These are phyloP conservation scores for Neophaeococcomyces mojaviensis DNA, from an alignment of 2,329 filamentous ascomycete genomes.

Conservation along the genomic window DNA sequence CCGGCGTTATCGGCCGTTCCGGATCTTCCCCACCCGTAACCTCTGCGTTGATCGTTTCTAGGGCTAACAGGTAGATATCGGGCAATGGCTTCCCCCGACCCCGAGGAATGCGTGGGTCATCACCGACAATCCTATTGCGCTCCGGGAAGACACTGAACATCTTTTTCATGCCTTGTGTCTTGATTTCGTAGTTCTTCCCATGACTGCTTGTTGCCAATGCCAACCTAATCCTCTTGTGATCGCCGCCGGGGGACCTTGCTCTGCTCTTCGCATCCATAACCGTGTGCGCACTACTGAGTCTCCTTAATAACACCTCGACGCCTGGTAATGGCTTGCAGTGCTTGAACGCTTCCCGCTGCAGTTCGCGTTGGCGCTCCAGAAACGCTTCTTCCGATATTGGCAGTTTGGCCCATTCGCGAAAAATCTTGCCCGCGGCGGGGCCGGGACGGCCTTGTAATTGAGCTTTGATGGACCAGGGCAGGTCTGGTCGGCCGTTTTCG, in stretches of 20 bases:
- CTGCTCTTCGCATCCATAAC: slow-evolving; percentile 28
- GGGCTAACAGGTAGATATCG: slow-evolving; percentile 84
- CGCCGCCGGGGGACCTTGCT: slow-evolving; percentile 24
- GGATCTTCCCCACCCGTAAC: slow-evolving; percentile 47
- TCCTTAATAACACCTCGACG: slow-evolving; percentile 58
- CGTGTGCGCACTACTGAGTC: slow-evolving; percentile 35
- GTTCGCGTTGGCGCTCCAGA: slow-evolving; percentile 47
- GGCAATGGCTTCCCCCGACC: slow-evolving; percentile 91
- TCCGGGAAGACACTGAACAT: slow-evolving; percentile 55
- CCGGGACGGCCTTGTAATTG: slow-evolving; percentile 65
- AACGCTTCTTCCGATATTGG: slow-evolving; percentile 68
- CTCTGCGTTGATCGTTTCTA: slow-evolving; percentile 74
- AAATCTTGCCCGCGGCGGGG: slow-evolving; percentile 53
- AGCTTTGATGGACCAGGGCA: slow-evolving; percentile 95
- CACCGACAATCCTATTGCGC: slow-evolving; percentile 71
- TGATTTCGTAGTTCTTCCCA: slow-evolving; percentile 64
- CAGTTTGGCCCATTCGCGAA: slow-evolving; percentile 76
- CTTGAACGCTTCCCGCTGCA: slow-evolving; percentile 69
- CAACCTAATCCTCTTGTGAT: slow-evolving; percentile 55
- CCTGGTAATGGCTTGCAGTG: slow-evolving; percentile 70
- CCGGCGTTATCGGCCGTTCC: slow-evolving; percentile 59
- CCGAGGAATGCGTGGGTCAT: slow-evolving; percentile 67
- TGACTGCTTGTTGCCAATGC: slow-evolving; percentile 81
- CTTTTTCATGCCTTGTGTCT: slow-evolving; percentile 52
- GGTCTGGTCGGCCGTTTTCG: slow-evolving; percentile 61